Conservation (phyloP, 176 grass and related monocot genomes). For the Bromus sterilis region DNA sequence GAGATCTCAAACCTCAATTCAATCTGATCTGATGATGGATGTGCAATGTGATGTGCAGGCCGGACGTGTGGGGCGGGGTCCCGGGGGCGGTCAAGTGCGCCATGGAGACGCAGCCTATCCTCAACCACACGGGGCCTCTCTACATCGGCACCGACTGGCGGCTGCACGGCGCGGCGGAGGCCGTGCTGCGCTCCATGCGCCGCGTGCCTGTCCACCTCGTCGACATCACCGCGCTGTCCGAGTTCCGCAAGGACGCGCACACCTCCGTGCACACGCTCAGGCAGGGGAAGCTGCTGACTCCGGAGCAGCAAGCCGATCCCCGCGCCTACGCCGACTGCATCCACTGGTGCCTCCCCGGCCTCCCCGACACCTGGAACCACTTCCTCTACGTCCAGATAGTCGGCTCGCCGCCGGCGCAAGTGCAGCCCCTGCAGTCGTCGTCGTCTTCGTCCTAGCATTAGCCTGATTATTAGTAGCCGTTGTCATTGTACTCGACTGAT, state of each 20-base stretch:
- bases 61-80: constrained; percentile 26
- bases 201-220: constrained; percentile 40
- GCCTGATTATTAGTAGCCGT: background rate
- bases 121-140: constrained; percentile 25
- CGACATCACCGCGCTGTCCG: constrained; percentile 56
- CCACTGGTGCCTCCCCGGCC: constrained; percentile 64
- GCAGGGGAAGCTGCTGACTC: constrained; percentile 56
- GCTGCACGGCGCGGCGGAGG: constrained; percentile 43
- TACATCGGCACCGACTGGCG: constrained; percentile 69
- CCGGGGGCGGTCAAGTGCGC: constrained; percentile 42
- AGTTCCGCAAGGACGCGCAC: constrained; percentile 63
- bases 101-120: constrained; percentile 66
- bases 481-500: background rate
- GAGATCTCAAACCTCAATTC: too few relatives aligned
- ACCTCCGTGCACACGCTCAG: constrained; percentile 65
- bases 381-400: constrained; percentile 59
- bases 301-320: constrained; percentile 44
- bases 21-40: background rate
- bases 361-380: constrained; percentile 66
- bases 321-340: constrained; percentile 63
- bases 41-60: constrained; percentile 5
- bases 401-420: too few relatives aligned
- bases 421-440: background rate
- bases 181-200: constrained; percentile 25
- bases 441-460: background rate